Evolutionary conservation across 2,329 filamentous ascomycete species (phyloP).

Genomic region (Magnaporthiopsis rhizophila): DNA sequence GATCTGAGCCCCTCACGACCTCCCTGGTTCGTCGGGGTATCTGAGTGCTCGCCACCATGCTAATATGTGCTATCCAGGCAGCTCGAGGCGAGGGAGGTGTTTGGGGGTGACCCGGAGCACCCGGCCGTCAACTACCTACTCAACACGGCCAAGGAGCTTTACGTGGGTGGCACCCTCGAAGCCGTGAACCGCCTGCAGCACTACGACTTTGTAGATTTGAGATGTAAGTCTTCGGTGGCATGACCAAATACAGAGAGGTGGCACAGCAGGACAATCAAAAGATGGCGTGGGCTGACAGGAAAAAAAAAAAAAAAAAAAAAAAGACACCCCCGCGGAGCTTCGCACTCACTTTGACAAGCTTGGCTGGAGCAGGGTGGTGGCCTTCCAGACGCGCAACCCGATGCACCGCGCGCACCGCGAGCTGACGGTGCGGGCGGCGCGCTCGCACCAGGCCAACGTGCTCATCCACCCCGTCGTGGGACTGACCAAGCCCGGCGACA

Average conservation of each 20-base stretch:
- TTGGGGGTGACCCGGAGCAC: conserved; percentile 84
- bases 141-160: conserved; percentile 74
- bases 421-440: conserved; percentile 92
- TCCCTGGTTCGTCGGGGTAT: too few species aligned
- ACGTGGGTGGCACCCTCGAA: conserved; percentile 92
- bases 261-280: too few species aligned
- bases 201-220: conserved; percentile 96
- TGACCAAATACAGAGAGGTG: background rate
- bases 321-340: conserved; percentile 88
- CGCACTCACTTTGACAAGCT: conserved; percentile 98
- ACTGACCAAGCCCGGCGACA: conserved; percentile 97
- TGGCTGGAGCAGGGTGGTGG: conserved; percentile 94
- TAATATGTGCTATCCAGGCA: conserved; percentile 39
- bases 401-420: conserved; percentile 99
- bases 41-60: conserved; percentile 10
- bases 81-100: conserved; percentile 88
- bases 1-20: conserved; percentile 18
- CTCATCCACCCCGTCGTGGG: conserved; percentile 98
- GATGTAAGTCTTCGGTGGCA: conserved; percentile 51
- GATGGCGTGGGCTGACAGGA: background rate
- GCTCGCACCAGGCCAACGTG: conserved; percentile 93
- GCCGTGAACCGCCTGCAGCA: conserved; percentile 93
- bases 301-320: too few species aligned
- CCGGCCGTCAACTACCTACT: conserved; percentile 88
- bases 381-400: conserved; percentile 98